Evolutionary conservation across 805 yeast genomes (phyloP), one percentile per base, ranked within the genome.

Genomic region (Geotrichum ghanense): DNA sequence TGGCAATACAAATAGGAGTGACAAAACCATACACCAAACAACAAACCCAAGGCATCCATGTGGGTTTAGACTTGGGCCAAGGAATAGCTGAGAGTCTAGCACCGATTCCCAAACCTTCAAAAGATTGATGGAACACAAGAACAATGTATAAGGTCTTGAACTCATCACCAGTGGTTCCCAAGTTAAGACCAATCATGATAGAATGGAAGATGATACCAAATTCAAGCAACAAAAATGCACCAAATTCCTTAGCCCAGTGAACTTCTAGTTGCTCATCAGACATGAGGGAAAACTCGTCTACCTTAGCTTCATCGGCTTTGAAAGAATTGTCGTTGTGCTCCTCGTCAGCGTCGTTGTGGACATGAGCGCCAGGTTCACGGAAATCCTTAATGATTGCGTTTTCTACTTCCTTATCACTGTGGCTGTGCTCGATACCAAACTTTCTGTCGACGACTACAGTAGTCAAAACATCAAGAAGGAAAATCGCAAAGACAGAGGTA

Each of bases 21-120:
- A 81, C 72, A 20, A 83, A 48, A 10, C 76, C 71, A 55, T 75
- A 81, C 7, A 66, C 77, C 24, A 69, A 16, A 41, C 75, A 74
- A 48, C 77, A 61, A 1, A 67, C 50, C 63, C 73, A 78, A 3
- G 84, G 83, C 41, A 74, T 62, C 68, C 72, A 71, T 6, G 37
- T 10, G 46, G 66, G 59, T 52, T 62, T 67, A 17, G 50, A 31
- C 20, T 55, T 49, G 6, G 83, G 81, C 75, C 81, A 81, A 2
- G 70, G 66, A 17, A 78, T 75, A 31, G 71, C 70, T 1, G 83
- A 76, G 43, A 80, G 63, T 60, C 92, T 73, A 9, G 89, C 71
- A 25, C 90, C 89, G 51, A 82, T 70, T 54, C 90, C 90, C 46
- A 83, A 70, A 52, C 90, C 90, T 67, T 83, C 90, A 57, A 83